These are phyloP conservation scores for Debaryomyces subglobosus DNA, from an alignment of 1,139 yeast genomes.

Conservation along the genomic window DNA sequence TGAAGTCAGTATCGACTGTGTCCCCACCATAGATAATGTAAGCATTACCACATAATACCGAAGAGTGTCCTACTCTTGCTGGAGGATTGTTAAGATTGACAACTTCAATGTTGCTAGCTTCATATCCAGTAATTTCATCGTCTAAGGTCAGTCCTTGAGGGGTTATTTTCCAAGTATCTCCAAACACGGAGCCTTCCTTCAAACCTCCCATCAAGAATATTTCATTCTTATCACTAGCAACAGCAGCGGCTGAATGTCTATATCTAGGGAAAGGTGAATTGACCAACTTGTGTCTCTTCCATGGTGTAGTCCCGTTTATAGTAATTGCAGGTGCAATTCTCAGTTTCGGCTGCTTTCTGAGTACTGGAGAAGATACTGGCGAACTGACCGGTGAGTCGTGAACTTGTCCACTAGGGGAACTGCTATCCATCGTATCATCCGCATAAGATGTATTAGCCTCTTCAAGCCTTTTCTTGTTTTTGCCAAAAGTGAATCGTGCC, in stretches of 20 bases:
- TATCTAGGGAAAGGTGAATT: slow-evolving; percentile 93
- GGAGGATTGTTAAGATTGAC: slow-evolving; percentile 69
- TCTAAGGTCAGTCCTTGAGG: slow-evolving; percentile 40
- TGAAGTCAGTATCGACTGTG: slow-evolving; percentile 80
- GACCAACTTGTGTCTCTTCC: slow-evolving; percentile 71
- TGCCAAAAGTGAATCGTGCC: slow-evolving; percentile 14
- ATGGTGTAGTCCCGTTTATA: slow-evolving; percentile 52
- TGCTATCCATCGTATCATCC: slow-evolving; percentile 6
- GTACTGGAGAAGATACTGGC: slow-evolving; percentile 6
- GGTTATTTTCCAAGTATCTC: slow-evolving; percentile 85
- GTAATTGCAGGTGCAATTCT: slow-evolving; percentile 5
- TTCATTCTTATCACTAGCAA: slow-evolving; percentile 79
- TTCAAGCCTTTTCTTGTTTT: slow-evolving; percentile 12
- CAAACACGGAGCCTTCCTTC: slow-evolving; percentile 89
- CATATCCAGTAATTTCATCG: slow-evolving; percentile 36
- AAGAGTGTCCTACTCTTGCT: slow-evolving; percentile 95
- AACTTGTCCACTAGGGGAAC: slow-evolving; percentile 2
- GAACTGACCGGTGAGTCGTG: slow-evolving; percentile 3
- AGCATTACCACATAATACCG: slow-evolving; percentile 92
- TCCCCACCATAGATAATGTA: slow-evolving; percentile 96
- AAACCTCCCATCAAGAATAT: slow-evolving; percentile 93
- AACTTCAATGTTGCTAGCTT: slow-evolving; percentile 66
- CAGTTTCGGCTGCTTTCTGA: slow-evolving; percentile 1
- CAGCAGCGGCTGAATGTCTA: slow-evolving; percentile 84
- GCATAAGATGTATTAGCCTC: slow-evolving; percentile 11